Conservation (phyloP, 2,329 filamentous ascomycete species). For the Ceratocystiopsis brevicomis region DNA sequence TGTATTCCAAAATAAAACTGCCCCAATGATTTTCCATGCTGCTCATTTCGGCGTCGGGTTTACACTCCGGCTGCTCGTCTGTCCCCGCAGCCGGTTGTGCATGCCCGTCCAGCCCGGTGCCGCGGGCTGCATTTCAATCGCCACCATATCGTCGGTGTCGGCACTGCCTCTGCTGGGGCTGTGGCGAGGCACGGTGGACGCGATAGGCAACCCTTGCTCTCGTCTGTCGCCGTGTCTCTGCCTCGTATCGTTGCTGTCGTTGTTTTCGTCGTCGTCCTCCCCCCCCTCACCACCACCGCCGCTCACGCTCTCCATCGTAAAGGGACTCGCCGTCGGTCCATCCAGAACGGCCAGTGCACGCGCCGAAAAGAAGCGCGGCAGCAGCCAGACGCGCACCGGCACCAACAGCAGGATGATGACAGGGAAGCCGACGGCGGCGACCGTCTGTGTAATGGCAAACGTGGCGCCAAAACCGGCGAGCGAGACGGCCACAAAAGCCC, state of each 20-base stretch:
- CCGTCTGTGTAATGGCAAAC: slow-evolving; percentile 65
- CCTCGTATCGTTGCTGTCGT: too few relatives aligned
- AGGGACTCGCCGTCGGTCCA: slow-evolving; percentile 54
- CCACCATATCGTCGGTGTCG: neutral
- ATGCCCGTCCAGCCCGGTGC: slow-evolving; percentile 3
- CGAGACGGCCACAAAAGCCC: slow-evolving; percentile 51
- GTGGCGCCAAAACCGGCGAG: slow-evolving; percentile 55
- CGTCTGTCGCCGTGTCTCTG: too few relatives aligned
- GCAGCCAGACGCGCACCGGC: slow-evolving; percentile 41
- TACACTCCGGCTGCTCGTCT: neutral
- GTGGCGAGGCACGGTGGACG: too few relatives aligned
- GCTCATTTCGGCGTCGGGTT: neutral
- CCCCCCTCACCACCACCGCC: slow-evolving; percentile 17
- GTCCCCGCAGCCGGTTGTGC: slow-evolving; percentile 2
- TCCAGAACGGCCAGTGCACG: slow-evolving; percentile 47
- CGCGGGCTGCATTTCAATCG: slow-evolving; percentile 2
- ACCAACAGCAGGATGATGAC: slow-evolving; percentile 53
- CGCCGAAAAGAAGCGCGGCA: slow-evolving; percentile 40
- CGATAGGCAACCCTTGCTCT: too few relatives aligned
- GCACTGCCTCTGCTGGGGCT: neutral
- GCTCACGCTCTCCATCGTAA: slow-evolving; percentile 59
- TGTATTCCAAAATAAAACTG: neutral
- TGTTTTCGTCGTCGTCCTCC: too few relatives aligned
- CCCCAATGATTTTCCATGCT: neutral
- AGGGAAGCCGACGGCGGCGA: slow-evolving; percentile 66